These are phyloP conservation scores for Pilatotrama ljubarskyi DNA, from an alignment of 768 basidiomycete species.

Conservation along the genomic window DNA sequence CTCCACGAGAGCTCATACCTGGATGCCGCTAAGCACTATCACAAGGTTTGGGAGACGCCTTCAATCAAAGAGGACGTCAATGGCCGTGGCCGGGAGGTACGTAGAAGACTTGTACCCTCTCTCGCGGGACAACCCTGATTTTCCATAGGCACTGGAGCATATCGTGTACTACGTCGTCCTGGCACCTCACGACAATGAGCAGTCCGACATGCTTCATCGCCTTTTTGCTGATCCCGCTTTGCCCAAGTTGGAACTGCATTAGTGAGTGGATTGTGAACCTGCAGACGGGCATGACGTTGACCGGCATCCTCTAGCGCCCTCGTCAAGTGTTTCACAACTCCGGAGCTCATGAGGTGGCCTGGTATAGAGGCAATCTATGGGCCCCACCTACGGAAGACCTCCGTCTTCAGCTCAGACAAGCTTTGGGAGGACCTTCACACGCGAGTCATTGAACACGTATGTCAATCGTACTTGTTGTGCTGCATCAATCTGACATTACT, in stretches of 20 bases:
- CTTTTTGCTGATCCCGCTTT: conserved; percentile 78
- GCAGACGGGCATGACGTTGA: not conserved
- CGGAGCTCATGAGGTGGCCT: conserved; percentile 96
- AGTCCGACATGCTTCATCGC: conserved; percentile 94
- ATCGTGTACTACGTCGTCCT: conserved; percentile 94
- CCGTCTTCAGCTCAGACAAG: conserved; percentile 75
- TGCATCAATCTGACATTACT: not conserved
- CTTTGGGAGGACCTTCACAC: conserved; percentile 96
- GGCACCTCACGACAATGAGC: conserved; percentile 94
- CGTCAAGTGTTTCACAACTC: conserved; percentile 90
- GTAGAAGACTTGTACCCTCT: conserved; percentile 27
- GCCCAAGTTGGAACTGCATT: conserved; percentile 78
- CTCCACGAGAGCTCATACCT: conserved; percentile 83
- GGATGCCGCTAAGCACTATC: conserved; percentile 92
- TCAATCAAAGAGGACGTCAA: conserved; percentile 83
- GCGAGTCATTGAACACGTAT: conserved; percentile 93
- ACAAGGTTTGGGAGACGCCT: conserved; percentile 97
- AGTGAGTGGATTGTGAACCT: conserved; percentile 55
- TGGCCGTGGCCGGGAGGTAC: conserved; percentile 66
- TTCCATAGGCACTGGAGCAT: conserved; percentile 80
- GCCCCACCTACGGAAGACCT: conserved; percentile 73
- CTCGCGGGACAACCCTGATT: conserved; percentile 4
- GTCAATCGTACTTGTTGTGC: conserved; percentile 29
- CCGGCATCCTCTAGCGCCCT: conserved; percentile 65
- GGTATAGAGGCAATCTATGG: conserved; percentile 90